These are phyloP conservation scores for Suillus bovinus DNA, from an alignment of 768 basidiomycete genomes.

Conservation along the genomic window DNA sequence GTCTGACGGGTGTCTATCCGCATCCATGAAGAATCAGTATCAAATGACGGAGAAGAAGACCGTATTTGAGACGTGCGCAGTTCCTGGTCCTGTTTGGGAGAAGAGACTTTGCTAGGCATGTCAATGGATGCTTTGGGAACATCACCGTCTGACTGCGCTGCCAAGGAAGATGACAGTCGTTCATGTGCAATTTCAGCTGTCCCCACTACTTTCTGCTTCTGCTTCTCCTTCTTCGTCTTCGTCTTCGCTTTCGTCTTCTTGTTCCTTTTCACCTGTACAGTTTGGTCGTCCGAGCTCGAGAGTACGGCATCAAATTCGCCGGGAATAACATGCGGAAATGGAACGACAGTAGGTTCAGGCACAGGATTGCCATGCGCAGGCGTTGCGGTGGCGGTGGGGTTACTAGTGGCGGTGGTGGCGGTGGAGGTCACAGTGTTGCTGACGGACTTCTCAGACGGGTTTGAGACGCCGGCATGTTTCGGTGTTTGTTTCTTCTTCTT, in stretches of 20 bases:
- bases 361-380: constrained; percentile 15
- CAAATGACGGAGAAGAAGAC: constrained; percentile 28
- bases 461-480: constrained; percentile 14
- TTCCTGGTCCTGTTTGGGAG: constrained; percentile 30
- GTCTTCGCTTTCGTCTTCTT: constrained; percentile 48
- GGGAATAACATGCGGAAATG: constrained; percentile 43
- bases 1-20: constrained; percentile 53
- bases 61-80: constrained; percentile 27
- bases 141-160: constrained; percentile 14
- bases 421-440: not conserved
- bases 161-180: not conserved
- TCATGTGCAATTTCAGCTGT: constrained; percentile 11
- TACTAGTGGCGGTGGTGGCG: constrained; percentile 13
- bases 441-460: constrained; percentile 9
- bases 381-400: constrained; percentile 12
- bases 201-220: not conserved
- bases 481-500: constrained; percentile 32
- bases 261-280: constrained; percentile 19
- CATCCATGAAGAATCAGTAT: constrained; percentile 70
- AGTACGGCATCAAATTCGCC: constrained; percentile 42
- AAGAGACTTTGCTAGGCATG: constrained; percentile 13
- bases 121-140: constrained; percentile 16
- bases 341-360: constrained; percentile 31
- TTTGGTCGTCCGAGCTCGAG: constrained; percentile 11
- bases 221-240: constrained; percentile 30